phyloP scores from a whole-genome alignment of 441 rosid species.

The Gossypium gossypioides region DNA sequence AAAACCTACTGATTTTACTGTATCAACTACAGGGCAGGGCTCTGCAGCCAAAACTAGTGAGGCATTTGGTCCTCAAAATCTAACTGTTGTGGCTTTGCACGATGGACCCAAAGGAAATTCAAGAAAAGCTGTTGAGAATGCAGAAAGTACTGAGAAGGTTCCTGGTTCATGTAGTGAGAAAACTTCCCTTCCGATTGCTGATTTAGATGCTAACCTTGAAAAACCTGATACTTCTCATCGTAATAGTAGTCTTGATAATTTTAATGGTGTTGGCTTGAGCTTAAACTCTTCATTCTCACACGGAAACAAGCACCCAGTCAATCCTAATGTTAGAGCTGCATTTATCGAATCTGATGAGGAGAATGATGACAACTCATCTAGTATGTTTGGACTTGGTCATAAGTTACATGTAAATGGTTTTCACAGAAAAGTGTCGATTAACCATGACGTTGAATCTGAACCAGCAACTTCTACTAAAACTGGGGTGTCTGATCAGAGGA shows the following conservation, averaged over 20 bases:
- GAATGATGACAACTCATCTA: constrained; percentile 30
- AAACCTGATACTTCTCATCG: constrained; percentile 15
- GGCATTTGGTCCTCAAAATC: constrained; percentile 13
- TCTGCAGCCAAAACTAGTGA: constrained; percentile 18
- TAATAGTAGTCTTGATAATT: constrained; percentile 13
- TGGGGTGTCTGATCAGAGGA: constrained; percentile 32
- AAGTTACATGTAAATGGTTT: constrained; percentile 55
- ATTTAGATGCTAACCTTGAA: constrained; percentile 25
- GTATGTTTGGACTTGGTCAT: constrained; percentile 54
- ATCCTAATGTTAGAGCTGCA: constrained; percentile 23
- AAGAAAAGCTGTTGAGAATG: constrained; percentile 23
- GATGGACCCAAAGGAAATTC: constrained; percentile 22
- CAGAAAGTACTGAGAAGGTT: constrained; percentile 23
- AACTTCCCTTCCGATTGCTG: constrained; percentile 22
- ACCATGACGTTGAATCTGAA: constrained; percentile 31
- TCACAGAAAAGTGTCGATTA: constrained; percentile 37
- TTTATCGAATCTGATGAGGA: constrained; percentile 29
- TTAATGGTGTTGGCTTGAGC: constrained; percentile 21
- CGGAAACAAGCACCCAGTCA: constrained; percentile 25
- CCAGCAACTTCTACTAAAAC: constrained; percentile 26
- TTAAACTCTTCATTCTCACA: constrained; percentile 18
- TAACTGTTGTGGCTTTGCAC: neutral
- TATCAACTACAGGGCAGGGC: constrained; percentile 27
- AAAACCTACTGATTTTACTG: constrained; percentile 73
- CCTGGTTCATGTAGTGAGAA: constrained; percentile 22